Evolutionary conservation across 2,329 filamentous ascomycete genomes (phyloP).

Genomic region (Apiospora arundinis): DNA sequence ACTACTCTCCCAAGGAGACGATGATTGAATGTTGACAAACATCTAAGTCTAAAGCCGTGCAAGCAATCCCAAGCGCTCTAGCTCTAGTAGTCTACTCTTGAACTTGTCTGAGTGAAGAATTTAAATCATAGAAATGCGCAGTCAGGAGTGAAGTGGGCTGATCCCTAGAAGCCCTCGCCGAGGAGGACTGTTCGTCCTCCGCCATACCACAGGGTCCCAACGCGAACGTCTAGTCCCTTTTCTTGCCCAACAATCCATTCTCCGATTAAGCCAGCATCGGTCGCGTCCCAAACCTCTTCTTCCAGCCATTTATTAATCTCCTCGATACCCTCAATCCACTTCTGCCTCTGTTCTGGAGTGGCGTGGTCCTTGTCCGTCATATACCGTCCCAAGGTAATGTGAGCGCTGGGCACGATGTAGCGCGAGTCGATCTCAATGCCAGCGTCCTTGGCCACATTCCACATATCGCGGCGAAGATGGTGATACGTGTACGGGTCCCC

Average conservation of each 20-base stretch:
- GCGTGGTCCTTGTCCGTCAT: slow-evolving; percentile 70
- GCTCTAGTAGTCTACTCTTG: not conserved
- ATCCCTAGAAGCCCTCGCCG: slow-evolving; percentile 65
- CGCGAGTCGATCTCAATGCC: slow-evolving; percentile 77
- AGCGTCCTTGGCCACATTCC: slow-evolving; percentile 61
- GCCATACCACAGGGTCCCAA: slow-evolving; percentile 86
- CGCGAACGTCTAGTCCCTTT: slow-evolving; percentile 76
- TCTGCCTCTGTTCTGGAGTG: slow-evolving; percentile 61
- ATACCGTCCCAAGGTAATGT: slow-evolving; percentile 87
- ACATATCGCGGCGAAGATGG: slow-evolving; percentile 83
- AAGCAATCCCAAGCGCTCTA: not conserved
- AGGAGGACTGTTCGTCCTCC: slow-evolving; percentile 73
- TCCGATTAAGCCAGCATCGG: slow-evolving; percentile 54
- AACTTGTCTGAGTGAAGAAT: not conserved
- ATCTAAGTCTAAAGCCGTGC: slow-evolving; percentile 5
- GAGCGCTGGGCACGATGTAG: slow-evolving; percentile 88
- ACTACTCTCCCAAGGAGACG: slow-evolving; percentile 6
- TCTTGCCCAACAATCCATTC: slow-evolving; percentile 92
- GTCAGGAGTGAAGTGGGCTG: not conserved
- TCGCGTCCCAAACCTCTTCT: slow-evolving; percentile 70
- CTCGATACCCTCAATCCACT: slow-evolving; percentile 75
- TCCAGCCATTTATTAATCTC: slow-evolving; percentile 78
- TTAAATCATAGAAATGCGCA: not conserved
- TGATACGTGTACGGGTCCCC: slow-evolving; percentile 84
- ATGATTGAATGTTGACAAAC: slow-evolving; percentile 15